Conservation (phyloP, 163 green algal species). For the Scenedesmus sp. region DNA sequence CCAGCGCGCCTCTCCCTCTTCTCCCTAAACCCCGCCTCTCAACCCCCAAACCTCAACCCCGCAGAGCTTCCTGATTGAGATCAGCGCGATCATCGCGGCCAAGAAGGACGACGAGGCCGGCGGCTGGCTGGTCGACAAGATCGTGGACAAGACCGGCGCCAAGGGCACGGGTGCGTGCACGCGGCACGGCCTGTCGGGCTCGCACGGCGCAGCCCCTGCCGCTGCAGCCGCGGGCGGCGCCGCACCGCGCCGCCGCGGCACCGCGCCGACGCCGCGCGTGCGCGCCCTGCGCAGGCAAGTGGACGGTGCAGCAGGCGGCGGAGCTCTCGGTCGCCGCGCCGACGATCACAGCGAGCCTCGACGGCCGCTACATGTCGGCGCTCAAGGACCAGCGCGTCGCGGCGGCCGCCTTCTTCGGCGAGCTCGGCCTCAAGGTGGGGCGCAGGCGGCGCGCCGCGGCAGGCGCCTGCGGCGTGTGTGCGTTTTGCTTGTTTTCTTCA, state of each 20-base stretch:
- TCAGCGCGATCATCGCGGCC: constrained; percentile 93
- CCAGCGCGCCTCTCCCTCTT: too few relatives aligned
- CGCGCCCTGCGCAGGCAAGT: constrained; percentile 81
- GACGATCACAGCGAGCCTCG: constrained; percentile 94
- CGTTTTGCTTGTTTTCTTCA: too few relatives aligned
- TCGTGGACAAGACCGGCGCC: constrained; percentile 93
- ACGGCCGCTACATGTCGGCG: constrained; percentile 90
- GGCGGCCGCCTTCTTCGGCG: constrained; percentile 27
- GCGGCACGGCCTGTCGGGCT: too few relatives aligned
- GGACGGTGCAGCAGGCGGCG: constrained; percentile 98
- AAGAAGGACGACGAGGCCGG: constrained; percentile 70
- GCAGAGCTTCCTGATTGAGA: constrained; percentile 97
- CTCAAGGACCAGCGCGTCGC: constrained; percentile 76
- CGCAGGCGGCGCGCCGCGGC: too few relatives aligned
- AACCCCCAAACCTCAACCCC: too few relatives aligned
- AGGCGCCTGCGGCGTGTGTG: too few relatives aligned
- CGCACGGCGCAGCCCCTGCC: too few relatives aligned
- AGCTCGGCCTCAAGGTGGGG: constrained; percentile 43
- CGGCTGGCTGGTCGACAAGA: constrained; percentile 82
- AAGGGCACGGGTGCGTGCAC: constrained; percentile 88
- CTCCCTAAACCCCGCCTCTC: too few relatives aligned
- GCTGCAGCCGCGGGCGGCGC: too few relatives aligned
- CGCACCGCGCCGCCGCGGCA: too few relatives aligned
- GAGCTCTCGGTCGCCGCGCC: constrained; percentile 93
- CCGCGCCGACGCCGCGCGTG: too few relatives aligned